These are phyloP conservation scores for Nitzschia palea DNA, from an alignment of 108 stramenopile species.

Conservation along the genomic window DNA sequence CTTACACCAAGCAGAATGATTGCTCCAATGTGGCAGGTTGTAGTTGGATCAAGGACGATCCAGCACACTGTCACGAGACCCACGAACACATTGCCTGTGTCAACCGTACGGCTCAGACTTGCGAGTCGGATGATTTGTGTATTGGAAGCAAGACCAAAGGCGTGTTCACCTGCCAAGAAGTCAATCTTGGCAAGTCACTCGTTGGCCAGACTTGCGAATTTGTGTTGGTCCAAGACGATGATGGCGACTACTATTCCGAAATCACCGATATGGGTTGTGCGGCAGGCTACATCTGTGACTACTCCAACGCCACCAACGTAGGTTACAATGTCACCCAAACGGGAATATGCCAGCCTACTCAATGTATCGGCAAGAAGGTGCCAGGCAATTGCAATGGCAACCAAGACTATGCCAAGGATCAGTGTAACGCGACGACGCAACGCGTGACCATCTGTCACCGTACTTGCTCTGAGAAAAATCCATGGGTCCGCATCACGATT, in stretches of 20 bases:
- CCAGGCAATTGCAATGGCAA: conserved; percentile 4
- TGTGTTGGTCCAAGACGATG: not conserved
- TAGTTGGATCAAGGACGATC: not conserved
- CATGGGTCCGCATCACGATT: conserved; percentile 5
- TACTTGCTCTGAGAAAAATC: not conserved
- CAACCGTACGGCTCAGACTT: too few species aligned
- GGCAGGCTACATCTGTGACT: not conserved
- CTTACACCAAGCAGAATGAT: not conserved
- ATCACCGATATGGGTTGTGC: not conserved
- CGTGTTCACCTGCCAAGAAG: not conserved
- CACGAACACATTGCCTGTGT: not conserved
- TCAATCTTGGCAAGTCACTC: conserved; percentile 1
- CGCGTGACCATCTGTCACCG: conserved; percentile 6
- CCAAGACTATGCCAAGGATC: not conserved
- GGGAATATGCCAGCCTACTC: not conserved
- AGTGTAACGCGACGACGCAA: not conserved
- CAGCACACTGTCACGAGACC: not conserved
- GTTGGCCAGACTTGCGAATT: not conserved
- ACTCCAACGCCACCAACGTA: not conserved
- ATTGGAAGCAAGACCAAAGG: too few species aligned
- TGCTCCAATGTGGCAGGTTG: not conserved
- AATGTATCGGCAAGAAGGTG: conserved; percentile 1
- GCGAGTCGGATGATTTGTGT: too few species aligned
- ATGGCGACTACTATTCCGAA: not conserved
- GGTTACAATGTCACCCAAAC: not conserved